phyloP scores from a whole-genome alignment of 805 yeast species.

The Scheffersomyces amazonensis region DNA sequence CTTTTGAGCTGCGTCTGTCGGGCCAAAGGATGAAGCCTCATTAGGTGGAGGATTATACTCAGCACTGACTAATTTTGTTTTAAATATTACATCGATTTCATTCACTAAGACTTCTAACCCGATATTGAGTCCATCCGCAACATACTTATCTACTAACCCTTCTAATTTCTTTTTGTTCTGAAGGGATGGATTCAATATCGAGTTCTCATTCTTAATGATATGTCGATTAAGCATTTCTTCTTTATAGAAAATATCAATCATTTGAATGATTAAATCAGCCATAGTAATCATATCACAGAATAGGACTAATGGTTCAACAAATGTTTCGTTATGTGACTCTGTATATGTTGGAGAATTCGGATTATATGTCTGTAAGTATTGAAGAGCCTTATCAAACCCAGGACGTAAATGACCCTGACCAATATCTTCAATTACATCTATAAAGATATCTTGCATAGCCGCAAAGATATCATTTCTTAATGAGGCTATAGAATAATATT shows the following conservation, averaged over 20 bases:
- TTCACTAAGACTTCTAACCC: conserved; percentile 86
- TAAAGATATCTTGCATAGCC: conserved; percentile 61
- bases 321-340: conserved; percentile 23
- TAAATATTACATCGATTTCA: conserved; percentile 66
- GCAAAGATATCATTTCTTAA: conserved; percentile 31
- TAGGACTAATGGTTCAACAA: conserved; percentile 79
- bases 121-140: conserved; percentile 89
- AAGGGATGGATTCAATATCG: conserved; percentile 74
- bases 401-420: conserved; percentile 74
- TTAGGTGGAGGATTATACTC: conserved; percentile 55
- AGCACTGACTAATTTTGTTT: conserved; percentile 43
- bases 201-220: conserved; percentile 67
- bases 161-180: conserved; percentile 82
- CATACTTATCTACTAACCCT: conserved; percentile 75
- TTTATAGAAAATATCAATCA: conserved; percentile 86
- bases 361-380: conserved; percentile 65
- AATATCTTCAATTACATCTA: conserved; percentile 57
- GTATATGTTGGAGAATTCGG: conserved; percentile 44
- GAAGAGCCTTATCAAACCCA: conserved; percentile 82
- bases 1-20: conserved; percentile 62
- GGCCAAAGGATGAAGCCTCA: conserved; percentile 21
- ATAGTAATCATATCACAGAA: conserved; percentile 90
- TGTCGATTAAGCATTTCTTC: conserved; percentile 66
- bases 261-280: conserved; percentile 89
- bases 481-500: conserved; percentile 30